Evolutionary conservation across 2,329 filamentous ascomycete species (phyloP).

Genomic region (Aspergillus aculeatus): DNA sequence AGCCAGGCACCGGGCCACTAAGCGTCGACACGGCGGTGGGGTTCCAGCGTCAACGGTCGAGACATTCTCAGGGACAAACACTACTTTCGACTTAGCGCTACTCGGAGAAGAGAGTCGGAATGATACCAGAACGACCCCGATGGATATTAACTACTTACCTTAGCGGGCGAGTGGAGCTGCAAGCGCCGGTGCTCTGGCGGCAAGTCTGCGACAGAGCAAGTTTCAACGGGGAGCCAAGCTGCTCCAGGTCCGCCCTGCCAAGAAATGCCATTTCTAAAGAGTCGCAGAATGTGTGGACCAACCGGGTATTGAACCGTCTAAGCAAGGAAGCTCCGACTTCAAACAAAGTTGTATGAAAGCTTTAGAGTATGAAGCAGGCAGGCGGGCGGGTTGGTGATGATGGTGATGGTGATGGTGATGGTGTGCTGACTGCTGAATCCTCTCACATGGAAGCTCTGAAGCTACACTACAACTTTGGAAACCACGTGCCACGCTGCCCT

Average conservation of each 20-base stretch:
- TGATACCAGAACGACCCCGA: constrained; percentile 6
- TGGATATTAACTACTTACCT: constrained; percentile 3
- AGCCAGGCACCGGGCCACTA: constrained; percentile 14
- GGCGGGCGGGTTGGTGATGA: too few species aligned
- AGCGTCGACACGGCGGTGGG: constrained; percentile 10
- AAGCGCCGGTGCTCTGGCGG: constrained; percentile 17
- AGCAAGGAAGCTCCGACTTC: neutral
- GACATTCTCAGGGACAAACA: constrained; percentile 15
- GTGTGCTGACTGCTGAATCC: neutral
- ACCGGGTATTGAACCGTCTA: neutral
- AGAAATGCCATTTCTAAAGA: constrained; percentile 14
- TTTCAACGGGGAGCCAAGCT: constrained; percentile 26
- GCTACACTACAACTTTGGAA: neutral
- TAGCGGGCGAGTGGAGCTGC: constrained; percentile 14
- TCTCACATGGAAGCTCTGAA: neutral
- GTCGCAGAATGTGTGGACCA: neutral
- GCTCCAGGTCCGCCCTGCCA: constrained; percentile 19
- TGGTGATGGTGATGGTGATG: neutral
- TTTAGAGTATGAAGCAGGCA: too few species aligned
- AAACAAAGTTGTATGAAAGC: too few species aligned
- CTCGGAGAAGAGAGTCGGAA: constrained; percentile 14
- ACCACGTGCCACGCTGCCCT: neutral
- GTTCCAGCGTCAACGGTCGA: constrained; percentile 3
- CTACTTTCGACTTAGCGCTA: constrained; percentile 15
- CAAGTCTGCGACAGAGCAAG: constrained; percentile 28